phyloP scores from a whole-genome alignment of 768 basidiomycete genomes.

The Pholiota microspora region DNA sequence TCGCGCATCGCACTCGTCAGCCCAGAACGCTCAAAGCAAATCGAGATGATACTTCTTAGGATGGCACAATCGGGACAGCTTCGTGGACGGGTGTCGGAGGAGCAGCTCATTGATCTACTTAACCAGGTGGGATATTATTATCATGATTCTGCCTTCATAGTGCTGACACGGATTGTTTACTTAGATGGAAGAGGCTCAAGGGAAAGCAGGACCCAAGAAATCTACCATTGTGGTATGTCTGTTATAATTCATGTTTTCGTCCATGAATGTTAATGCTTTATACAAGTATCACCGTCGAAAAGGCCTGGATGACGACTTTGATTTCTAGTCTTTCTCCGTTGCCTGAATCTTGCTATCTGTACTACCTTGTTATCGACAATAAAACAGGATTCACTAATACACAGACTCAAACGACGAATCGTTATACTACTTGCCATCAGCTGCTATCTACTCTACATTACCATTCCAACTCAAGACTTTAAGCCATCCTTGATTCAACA shows the following conservation, averaged over 20 bases:
- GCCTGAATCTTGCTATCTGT: not conserved
- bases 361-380: not conserved
- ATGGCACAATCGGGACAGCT: conserved; percentile 87
- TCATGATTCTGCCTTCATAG: not conserved
- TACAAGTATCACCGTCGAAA: conserved; percentile 62
- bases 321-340: conserved; percentile 23
- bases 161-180: not conserved
- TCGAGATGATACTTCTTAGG: conserved; percentile 73
- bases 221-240: conserved; percentile 54
- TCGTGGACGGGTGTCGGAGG: conserved; percentile 71
- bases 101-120: conserved; percentile 80
- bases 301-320: conserved; percentile 67
- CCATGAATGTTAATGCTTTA: not conserved
- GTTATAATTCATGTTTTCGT: not conserved
- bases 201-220: conserved; percentile 48
- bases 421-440: no score
- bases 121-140: conserved; percentile 62
- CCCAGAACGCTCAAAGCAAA: conserved; percentile 75
- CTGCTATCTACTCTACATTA: no score
- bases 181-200: conserved; percentile 35
- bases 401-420: no score
- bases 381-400: not conserved
- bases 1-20: conserved; percentile 87
- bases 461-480: not conserved
- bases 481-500: not conserved